These are phyloP conservation scores for Marchantia polymorpha DNA, from an alignment of 225 moss, liverwort and hornwort genomes.

Conservation along the genomic window DNA sequence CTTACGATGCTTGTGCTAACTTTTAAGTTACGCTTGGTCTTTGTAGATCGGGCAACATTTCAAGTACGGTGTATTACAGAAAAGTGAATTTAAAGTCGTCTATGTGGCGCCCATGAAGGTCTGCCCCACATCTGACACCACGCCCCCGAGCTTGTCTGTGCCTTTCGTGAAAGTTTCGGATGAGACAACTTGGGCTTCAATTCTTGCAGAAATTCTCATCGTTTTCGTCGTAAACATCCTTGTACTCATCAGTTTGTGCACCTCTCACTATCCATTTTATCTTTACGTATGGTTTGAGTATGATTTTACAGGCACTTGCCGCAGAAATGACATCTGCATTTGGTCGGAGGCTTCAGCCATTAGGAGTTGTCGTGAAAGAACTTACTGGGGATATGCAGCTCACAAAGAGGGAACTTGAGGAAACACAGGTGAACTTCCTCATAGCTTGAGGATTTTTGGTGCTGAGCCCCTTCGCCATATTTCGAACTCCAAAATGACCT, in stretches of 20 bases:
- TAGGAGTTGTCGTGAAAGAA: conserved; percentile 90
- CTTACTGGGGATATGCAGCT: conserved; percentile 98
- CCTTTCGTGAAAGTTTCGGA: neutral
- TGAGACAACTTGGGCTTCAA: neutral
- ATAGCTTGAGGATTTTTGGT: neutral
- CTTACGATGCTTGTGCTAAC: neutral
- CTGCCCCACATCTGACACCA: conserved; percentile 1
- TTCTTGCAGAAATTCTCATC: neutral
- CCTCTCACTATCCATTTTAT: neutral
- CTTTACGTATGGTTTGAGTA: neutral
- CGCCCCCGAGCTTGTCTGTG: neutral
- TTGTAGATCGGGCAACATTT: conserved; percentile 79
- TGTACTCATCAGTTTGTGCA: neutral
- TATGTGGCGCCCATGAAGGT: conserved; percentile 99
- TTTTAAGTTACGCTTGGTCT: neutral
- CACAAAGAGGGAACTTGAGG: conserved; percentile 95
- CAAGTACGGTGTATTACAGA: conserved; percentile 78
- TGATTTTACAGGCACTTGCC: conserved; percentile 73
- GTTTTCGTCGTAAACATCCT: neutral
- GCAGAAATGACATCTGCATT: conserved; percentile 95
- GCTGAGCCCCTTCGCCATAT: neutral
- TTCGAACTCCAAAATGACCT: neutral
- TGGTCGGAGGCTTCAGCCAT: conserved; percentile 72
- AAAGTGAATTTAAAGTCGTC: conserved; percentile 93
- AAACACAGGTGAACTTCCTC: conserved; percentile 65